Base-by-base conservation (phyloP, 2,329 filamentous ascomycete genomes). In the Pseudogymnoascus sp. region DNA sequence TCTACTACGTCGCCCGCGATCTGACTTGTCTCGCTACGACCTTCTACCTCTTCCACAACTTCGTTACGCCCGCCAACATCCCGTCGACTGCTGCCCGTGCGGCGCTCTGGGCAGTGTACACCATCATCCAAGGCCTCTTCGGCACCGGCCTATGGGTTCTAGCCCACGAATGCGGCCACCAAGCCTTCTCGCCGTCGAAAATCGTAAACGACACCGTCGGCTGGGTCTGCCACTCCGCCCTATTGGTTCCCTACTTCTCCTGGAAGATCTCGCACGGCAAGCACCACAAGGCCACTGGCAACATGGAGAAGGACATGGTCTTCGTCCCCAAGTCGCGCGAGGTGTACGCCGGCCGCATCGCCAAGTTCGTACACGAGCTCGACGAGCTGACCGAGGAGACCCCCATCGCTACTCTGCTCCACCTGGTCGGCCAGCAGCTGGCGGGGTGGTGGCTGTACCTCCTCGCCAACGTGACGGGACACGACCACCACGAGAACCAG, bases 231-330 rank as follows among this genome's bases (percentile, higher is more conserved):
- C 93, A 97, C 81, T 96, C 93, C 38, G 77, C 86, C 50, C 86
- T 97, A 40, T 82, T 97, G 63, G 93, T 99, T 59, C 95, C 95
- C 21, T 99, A 97, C 81, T 99, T 97, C 81, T 96, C 91, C 75
- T 99, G 95, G 95, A 96, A 99, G 81, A 93, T 97, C 78, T 96
- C 92, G 69, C 95, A 99, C 81, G 90, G 91, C 81, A 96, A 96
- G 86, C 95, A 99, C 82, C 95, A 99, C 89, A 97, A 97, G 85
- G 92, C 93, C 68, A 99, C 95, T 40, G 95, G 93, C 71, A 86
- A 99, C 82, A 87, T 99, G 79, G 92, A 96, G 79, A 91, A 93
- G 70, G 95, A 99, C 79, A 99, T 99, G 95, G 95, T 97, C 67
- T 97, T 97, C 75, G 82, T 97, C n/a, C 95, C 95, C 65, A 91